Evolutionary conservation across 495 filamentous ascomycete species (phyloP).

Genomic region (Durotheca rogersii): DNA sequence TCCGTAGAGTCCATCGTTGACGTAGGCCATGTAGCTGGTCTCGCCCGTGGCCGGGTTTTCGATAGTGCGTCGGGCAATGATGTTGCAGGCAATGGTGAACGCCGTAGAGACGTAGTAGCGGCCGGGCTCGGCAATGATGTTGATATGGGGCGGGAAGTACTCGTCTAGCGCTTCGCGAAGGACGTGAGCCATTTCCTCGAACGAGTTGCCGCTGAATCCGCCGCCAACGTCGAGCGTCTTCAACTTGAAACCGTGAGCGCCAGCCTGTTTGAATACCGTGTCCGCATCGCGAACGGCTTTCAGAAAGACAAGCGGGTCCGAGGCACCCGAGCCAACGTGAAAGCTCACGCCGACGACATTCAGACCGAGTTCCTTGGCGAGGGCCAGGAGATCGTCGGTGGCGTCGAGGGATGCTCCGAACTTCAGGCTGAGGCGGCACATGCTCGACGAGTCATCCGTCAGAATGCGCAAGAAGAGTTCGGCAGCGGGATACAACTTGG

Average conservation of each 20-base stretch:
- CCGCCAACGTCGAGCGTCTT: slow-evolving; percentile 93
- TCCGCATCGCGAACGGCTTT: slow-evolving; percentile 90
- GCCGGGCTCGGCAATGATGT: slow-evolving; percentile 93
- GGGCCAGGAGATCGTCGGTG: slow-evolving; percentile 71
- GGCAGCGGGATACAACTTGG: slow-evolving; percentile 81
- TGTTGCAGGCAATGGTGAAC: slow-evolving; percentile 87
- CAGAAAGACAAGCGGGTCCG: slow-evolving; percentile 81
- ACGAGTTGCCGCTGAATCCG: slow-evolving; percentile 83
- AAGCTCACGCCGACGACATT: slow-evolving; percentile 97
- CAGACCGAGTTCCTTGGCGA: slow-evolving; percentile 85
- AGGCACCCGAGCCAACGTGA: slow-evolving; percentile 94
- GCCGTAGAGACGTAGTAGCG: slow-evolving; percentile 93
- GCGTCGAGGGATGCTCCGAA: slow-evolving; percentile 88
- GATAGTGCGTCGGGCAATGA: slow-evolving; percentile 93
- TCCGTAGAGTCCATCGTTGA: slow-evolving; percentile 96
- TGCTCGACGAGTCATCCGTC: slow-evolving; percentile 91
- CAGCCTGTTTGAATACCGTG: slow-evolving; percentile 84
- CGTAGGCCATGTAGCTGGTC: slow-evolving; percentile 87
- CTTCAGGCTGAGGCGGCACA: slow-evolving; percentile 94
- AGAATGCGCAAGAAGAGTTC: slow-evolving; percentile 91
- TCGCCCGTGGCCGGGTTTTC: slow-evolving; percentile 51
- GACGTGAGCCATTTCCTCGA: slow-evolving; percentile 84
- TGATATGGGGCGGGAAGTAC: slow-evolving; percentile 81
- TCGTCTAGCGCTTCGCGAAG: slow-evolving; percentile 77
- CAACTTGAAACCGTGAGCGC: slow-evolving; percentile 71